Evolutionary conservation across 2,329 filamentous ascomycete genomes (phyloP).

Genomic region (Colletotrichum cereale): DNA sequence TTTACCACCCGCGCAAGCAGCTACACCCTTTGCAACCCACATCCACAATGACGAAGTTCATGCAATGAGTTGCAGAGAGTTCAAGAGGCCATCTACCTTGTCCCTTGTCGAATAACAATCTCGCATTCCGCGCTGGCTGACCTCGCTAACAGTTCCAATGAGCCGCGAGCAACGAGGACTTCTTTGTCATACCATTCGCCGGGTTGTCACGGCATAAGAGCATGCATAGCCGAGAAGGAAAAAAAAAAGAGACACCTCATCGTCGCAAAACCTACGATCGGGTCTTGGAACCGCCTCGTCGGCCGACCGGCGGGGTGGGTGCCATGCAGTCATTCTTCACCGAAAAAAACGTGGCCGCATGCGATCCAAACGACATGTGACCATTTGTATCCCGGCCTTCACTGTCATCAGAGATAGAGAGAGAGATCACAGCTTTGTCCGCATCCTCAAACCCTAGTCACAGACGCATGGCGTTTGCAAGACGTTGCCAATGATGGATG

Average conservation of each 20-base stretch:
- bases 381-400: neutral
- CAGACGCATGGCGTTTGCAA: neutral
- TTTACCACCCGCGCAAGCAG: neutral
- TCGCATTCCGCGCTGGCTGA: neutral
- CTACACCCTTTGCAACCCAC: conserved; percentile 10
- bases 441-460: neutral
- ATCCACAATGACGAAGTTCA: conserved; percentile 12
- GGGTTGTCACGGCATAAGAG: conserved; percentile 24
- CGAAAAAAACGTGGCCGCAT: conserved; percentile 27
- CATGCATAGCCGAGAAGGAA: conserved; percentile 11
- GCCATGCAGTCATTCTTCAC: conserved; percentile 36
- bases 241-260: neutral
- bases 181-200: conserved; percentile 14
- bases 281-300: neutral
- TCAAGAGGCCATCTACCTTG: neutral
- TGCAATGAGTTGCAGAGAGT: neutral
- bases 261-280: neutral
- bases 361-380: conserved; percentile 19
- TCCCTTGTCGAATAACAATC: neutral
- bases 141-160: neutral
- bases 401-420: neutral
- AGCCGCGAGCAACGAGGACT: neutral
- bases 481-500: neutral
- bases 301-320: neutral
- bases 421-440: neutral